Evolutionary conservation across 1,139 yeast genomes (phyloP).

Genomic region (Waltiozyma sp.): DNA sequence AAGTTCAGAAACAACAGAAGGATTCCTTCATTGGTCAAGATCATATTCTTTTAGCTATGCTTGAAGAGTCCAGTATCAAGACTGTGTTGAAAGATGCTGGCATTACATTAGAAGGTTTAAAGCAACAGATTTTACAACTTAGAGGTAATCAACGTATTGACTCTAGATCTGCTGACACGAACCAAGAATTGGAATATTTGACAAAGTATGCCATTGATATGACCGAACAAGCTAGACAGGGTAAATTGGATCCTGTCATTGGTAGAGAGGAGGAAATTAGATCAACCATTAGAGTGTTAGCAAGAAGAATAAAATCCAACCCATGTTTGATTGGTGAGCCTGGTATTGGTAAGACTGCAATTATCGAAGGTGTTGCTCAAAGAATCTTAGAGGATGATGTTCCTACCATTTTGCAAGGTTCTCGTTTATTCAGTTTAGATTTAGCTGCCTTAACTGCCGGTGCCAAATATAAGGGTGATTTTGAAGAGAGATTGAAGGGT

Average conservation of each 20-base stretch:
- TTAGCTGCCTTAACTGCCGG: conserved; percentile 96
- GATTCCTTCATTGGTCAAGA: conserved; percentile 92
- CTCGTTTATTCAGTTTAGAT: conserved; percentile 79
- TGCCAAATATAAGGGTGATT: conserved; percentile 97
- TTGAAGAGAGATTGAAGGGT: conserved; percentile 95
- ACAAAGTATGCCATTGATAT: conserved; percentile 85
- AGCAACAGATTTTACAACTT: conserved; percentile 69
- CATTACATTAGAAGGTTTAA: conserved; percentile 60
- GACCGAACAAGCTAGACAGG: conserved; percentile 87
- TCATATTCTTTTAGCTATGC: conserved; percentile 73
- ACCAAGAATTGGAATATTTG: conserved; percentile 72
- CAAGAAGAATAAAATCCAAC: conserved; percentile 92
- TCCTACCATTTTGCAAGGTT: conserved; percentile 72
- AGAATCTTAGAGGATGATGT: conserved; percentile 93
- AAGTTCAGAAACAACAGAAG: conserved; percentile 77
- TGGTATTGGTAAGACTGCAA: conserved; percentile 98
- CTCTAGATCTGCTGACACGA: conserved; percentile 88
- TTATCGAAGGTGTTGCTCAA: conserved; percentile 97
- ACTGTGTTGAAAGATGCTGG: conserved; percentile 65
- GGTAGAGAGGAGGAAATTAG: conserved; percentile 98
- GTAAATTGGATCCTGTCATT: conserved; percentile 94
- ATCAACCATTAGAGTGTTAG: conserved; percentile 84
- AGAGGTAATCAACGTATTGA: conserved; percentile 92
- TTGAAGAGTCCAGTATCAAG: conserved; percentile 67
- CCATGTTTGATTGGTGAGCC: conserved; percentile 97